Evolutionary conservation across 495 filamentous ascomycete genomes (phyloP), one percentile per base, ranked within the genome.

Genomic region (Aspergillus avenaceus): DNA sequence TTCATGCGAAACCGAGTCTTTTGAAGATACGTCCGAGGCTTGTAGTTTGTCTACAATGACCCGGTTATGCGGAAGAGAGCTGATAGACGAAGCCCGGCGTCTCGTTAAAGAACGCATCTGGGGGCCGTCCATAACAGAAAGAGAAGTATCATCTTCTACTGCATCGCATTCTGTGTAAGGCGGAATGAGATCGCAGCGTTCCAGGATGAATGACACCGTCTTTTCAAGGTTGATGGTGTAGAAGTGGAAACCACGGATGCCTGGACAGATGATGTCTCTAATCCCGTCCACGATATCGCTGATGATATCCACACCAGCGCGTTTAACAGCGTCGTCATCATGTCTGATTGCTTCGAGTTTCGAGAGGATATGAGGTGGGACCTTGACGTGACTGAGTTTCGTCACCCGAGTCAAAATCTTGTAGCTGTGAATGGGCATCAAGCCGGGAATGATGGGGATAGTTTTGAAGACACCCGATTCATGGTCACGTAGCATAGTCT

Each of bases 381-480:
- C 75, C 29, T 80, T 84, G 41, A 91, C 90, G 59, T 96, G 88
- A 60, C 88, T 92, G 37, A 98, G 78, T 71, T 97, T 97, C n/a
- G 93, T 95, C 32, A 91, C 95, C 51, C 93, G 71, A 50, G 88
- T 90, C 52, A 98, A 81, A 67, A 96, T 97, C 69, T 93, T 88
- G 69, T 96, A 98, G 66, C 85, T 91, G 72, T 98, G 93, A 28
- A 98, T 87, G 21, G 93, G 93, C 92, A 98, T 96, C 60, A 98
- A 73, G 11, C 93, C 93, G 0, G 93, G 95, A 43, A 98, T 86
- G 54, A 98, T 96, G 19, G 86, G 83, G 32, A 97, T 90, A 18
- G 81, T 84, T 67, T 88, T 88, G 71, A 98, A 96, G 7, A 81
- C 79, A 2, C 90, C 90, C 37, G 88, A 95, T 41, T 86, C 81